Evolutionary conservation across 768 basidiomycete genomes (phyloP).

Genomic region (Arthromyces matolae): DNA sequence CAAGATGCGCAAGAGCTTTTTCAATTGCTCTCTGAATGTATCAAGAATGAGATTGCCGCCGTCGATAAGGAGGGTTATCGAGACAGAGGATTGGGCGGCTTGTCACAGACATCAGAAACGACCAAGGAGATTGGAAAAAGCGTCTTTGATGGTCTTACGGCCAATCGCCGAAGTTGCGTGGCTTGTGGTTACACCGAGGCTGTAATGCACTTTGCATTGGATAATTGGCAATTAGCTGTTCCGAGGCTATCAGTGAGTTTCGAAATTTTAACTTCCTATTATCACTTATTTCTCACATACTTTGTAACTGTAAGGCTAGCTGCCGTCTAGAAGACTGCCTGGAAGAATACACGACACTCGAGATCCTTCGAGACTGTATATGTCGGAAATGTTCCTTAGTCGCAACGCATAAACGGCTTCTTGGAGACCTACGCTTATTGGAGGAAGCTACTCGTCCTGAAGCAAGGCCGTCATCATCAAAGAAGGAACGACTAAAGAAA

Average conservation of each 20-base stretch:
- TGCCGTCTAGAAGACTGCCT: conserved; percentile 82
- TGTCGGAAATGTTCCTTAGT: conserved; percentile 89
- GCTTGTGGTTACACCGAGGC: conserved; percentile 92
- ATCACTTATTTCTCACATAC: too few species aligned
- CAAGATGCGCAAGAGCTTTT: conserved; percentile 99
- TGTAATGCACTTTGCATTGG: conserved; percentile 87
- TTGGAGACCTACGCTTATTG: conserved; percentile 58
- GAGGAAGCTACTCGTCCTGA: conserved; percentile 38
- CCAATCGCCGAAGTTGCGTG: conserved; percentile 83
- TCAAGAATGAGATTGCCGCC: conserved; percentile 78
- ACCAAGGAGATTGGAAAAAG: conserved; percentile 49
- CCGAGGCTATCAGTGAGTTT: conserved; percentile 58
- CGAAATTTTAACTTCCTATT: conserved; percentile 8
- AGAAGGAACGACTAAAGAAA: conserved; percentile 74
- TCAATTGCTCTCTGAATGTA: conserved; percentile 84
- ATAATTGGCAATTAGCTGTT: conserved; percentile 78
- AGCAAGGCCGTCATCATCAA: conserved; percentile 55
- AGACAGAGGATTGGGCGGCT: conserved; percentile 67
- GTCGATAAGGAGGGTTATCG: conserved; percentile 69
- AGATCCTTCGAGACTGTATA: conserved; percentile 85
- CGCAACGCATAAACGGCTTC: conserved; percentile 66
- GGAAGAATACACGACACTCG: conserved; percentile 83
- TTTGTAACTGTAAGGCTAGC: too few species aligned
- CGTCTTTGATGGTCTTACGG: conserved; percentile 88
- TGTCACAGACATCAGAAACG: conserved; percentile 23